Evolutionary conservation across 2,329 filamentous ascomycete species (phyloP).

Genomic region (Magnaporthiopsis rhizophila): DNA sequence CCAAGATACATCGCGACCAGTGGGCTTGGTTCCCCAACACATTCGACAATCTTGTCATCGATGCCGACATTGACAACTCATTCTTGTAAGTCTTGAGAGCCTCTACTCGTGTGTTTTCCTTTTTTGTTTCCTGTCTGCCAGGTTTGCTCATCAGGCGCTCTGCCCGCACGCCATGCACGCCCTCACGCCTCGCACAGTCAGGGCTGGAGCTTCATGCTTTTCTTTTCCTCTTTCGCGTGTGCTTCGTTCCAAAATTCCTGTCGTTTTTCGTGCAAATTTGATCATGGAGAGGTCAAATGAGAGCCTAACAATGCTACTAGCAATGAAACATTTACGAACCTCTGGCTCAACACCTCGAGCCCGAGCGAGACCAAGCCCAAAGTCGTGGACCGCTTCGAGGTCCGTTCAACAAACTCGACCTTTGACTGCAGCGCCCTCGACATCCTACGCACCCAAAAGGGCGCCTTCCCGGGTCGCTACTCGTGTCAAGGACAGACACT

Average conservation of each 20-base stretch:
- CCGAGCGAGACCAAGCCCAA: constrained; percentile 3
- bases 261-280: too few relatives aligned
- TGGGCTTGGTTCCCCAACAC: constrained; percentile 8
- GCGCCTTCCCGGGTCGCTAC: constrained; percentile 7
- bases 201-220: too few relatives aligned
- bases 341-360: constrained; percentile 4
- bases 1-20: constrained; percentile 1
- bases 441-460: constrained; percentile 4
- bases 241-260: too few relatives aligned
- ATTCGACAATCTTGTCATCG: constrained; percentile 6
- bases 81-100: constrained; percentile 7
- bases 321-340: constrained; percentile 2
- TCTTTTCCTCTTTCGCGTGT: too few relatives aligned
- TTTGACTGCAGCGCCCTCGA: constrained; percentile 7
- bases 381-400: constrained; percentile 6
- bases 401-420: constrained; percentile 6
- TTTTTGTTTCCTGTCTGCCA: neutral
- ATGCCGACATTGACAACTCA: constrained; percentile 6
- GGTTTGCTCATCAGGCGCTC: neutral
- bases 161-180: neutral
- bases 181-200: too few relatives aligned
- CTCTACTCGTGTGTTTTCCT: neutral
- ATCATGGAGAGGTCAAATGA: too few relatives aligned
- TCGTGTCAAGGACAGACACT: constrained; percentile 6
- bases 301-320: neutral